phyloP scores from a whole-genome alignment of 805 yeast species.

The Trichomonascus vanleenenianus region DNA sequence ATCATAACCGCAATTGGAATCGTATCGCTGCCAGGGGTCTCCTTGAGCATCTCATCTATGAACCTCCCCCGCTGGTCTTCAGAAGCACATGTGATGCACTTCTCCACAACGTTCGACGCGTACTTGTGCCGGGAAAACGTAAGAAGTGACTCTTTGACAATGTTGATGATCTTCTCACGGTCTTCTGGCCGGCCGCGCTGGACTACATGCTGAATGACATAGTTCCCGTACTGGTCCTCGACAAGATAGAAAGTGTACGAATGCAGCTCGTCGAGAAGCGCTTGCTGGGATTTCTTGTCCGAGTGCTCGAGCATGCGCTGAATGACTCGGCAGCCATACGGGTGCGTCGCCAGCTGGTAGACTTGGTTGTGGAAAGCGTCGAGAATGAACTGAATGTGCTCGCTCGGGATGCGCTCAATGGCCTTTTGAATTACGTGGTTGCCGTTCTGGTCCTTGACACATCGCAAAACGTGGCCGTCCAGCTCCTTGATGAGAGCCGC shows the following conservation, averaged over 20 bases:
- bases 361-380: conserved; percentile 55
- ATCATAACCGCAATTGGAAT: conserved; percentile 78
- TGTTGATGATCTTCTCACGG: conserved; percentile 51
- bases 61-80: conserved; percentile 53
- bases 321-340: conserved; percentile 95
- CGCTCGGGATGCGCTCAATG: conserved; percentile 76
- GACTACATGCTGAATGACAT: conserved; percentile 91
- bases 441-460: conserved; percentile 94
- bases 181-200: conserved; percentile 64
- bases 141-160: conserved; percentile 66
- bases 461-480: conserved; percentile 47
- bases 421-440: conserved; percentile 96
- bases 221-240: conserved; percentile 96
- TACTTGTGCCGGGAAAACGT: conserved; percentile 91
- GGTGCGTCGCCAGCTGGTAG: conserved; percentile 85
- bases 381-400: conserved; percentile 60
- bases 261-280: conserved; percentile 63
- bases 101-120: conserved; percentile 96
- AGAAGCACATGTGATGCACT: conserved; percentile 72
- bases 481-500: conserved; percentile 63
- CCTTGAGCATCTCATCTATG: conserved; percentile 48
- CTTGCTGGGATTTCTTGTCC: conserved; percentile 51
- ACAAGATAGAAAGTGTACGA: conserved; percentile 66
- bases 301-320: conserved; percentile 87
- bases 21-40: conserved; percentile 19